A percentile compares a stretch with the other conserved stretches of the same genome.
Evolutionary conservation across 306 rosid genomes (phyloP).

Genomic region (Herpetospermum pedunculosum): DNA sequence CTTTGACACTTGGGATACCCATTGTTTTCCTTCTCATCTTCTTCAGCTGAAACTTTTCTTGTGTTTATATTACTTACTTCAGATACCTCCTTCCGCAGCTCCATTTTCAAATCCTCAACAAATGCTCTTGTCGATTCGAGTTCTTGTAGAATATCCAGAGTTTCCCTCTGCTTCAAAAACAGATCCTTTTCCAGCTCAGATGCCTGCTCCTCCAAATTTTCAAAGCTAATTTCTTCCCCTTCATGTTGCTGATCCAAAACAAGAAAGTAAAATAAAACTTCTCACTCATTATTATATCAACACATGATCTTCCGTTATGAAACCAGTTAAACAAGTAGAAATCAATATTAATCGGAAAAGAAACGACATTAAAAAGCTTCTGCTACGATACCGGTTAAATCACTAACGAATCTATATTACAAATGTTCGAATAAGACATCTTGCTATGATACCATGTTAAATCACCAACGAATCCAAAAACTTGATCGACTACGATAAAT

Average conservation of each 20-base stretch:
- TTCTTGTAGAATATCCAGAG: conserved; percentile 37
- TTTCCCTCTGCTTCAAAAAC: conserved; percentile 36
- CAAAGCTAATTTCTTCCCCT: conserved; percentile 23
- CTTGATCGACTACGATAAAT: too few relatives aligned
- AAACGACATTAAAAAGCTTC: too few relatives aligned
- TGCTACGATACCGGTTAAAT: too few relatives aligned
- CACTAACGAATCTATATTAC: too few relatives aligned
- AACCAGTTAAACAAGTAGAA: too few relatives aligned
- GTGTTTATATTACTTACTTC: conserved; percentile 10
- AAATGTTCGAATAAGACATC: too few relatives aligned
- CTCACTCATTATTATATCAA: too few relatives aligned
- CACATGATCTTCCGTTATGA: too few relatives aligned
- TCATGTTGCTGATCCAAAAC: conserved; percentile 12
- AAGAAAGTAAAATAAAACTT: neutral
- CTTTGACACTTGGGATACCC: conserved; percentile 14
- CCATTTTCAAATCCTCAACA: conserved; percentile 33
- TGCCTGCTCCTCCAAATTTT: conserved; percentile 32
- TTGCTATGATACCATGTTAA: too few relatives aligned
- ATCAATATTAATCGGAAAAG: too few relatives aligned
- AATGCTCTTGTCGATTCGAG: conserved; percentile 30
- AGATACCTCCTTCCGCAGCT: conserved; percentile 29
- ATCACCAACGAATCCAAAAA: too few relatives aligned
- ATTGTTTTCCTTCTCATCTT: conserved; percentile 41
- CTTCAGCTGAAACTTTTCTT: neutral
- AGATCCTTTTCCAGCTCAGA: conserved; percentile 36